Base-by-base conservation (phyloP, 208 protist species). In the Porcisia deanei region DNA sequence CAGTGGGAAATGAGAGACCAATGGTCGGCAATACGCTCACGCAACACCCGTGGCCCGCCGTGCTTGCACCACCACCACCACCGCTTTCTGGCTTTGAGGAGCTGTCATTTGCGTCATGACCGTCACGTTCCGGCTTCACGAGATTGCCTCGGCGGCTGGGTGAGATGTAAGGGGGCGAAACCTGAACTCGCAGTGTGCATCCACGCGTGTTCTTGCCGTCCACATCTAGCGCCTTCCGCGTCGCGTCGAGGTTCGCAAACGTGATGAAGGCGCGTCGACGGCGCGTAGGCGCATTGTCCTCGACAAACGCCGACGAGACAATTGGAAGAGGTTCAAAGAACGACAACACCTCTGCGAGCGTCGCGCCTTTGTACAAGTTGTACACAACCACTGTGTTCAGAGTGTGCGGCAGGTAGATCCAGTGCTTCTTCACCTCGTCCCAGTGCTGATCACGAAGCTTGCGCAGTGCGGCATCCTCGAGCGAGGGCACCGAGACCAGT, bases 161-260 rank as follows among this genome's bases (percentile, higher is more conserved):
- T 6, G 86, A 86, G 61, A 93, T 81, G 82, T 92, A 95, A 30
- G 92, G 92, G 16, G 92, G 92, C 12, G 90, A 89, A 30, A 95
- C 92, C 71, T 96, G 92, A 68, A 95, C 90, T 3, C 92, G 88
- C 39, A 96, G 72, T 14, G 92, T 91, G 52, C 86, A 85, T n/a
- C 92, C 92, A 20, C 87, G 86, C 22, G 89, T 95, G 82, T 90
- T 94, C 74, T 88, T 92, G 14, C 92, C 90, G 69, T 96, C 92
- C 53, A 94, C 77, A 61, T 88, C 85, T 7, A 96, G 81, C n/a
- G 88, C 92, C 39, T 78, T 80, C 39, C 75, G 77, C 22, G 90
- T 85, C 1, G 69, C 85, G 25, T 88, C 83, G 34, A 85, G 59
- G 59, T 71, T 85, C 3, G 73, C 83, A 70, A 96, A 91, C n/a